These are phyloP conservation scores for Nakazawaea peltata DNA, from an alignment of 805 yeast species.

Conservation along the genomic window DNA sequence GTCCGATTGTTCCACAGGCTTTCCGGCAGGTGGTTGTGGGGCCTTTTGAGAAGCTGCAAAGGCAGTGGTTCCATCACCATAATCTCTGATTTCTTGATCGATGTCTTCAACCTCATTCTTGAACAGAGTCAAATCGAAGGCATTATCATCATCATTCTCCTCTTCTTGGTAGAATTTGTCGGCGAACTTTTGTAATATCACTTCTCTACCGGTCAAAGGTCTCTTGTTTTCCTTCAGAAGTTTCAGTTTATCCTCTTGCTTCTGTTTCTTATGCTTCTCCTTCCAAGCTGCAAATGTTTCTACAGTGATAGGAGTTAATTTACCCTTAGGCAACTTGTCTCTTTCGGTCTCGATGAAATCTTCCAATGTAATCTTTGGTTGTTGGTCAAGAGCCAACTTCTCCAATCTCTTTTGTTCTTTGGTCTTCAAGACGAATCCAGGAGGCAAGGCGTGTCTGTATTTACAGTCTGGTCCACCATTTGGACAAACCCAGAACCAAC, in stretches of 20 bases:
- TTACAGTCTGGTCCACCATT: slow-evolving; percentile 89
- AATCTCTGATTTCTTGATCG: slow-evolving; percentile 50
- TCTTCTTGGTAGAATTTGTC: slow-evolving; percentile 49
- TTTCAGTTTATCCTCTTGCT: slow-evolving; percentile 23
- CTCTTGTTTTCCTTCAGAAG: slow-evolving; percentile 31
- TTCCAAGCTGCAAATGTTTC: slow-evolving; percentile 84
- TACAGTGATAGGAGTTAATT: slow-evolving; percentile 79
- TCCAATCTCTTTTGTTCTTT: slow-evolving; percentile 92
- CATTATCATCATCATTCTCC: slow-evolving; percentile 36
- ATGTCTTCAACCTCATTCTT: slow-evolving; percentile 44
- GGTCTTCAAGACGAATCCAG: slow-evolving; percentile 94
- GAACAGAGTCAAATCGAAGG: slow-evolving; percentile 51
- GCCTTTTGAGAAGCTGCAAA: neutral
- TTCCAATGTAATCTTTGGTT: slow-evolving; percentile 88
- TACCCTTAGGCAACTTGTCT: slow-evolving; percentile 64
- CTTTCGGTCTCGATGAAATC: slow-evolving; percentile 95
- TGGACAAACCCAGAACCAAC: slow-evolving; percentile 99
- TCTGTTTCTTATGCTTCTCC: slow-evolving; percentile 52
- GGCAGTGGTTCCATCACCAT: slow-evolving; percentile 51
- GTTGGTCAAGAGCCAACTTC: slow-evolving; percentile 71
- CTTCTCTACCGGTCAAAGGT: slow-evolving; percentile 59
- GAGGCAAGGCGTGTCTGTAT: slow-evolving; percentile 92
- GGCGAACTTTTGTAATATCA: slow-evolving; percentile 51
- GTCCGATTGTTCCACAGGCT: too few species aligned
- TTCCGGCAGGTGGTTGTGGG: too few species aligned